Base-by-base conservation (phyloP, 163 green algal genomes). In the Trebouxia gelatinosa region DNA sequence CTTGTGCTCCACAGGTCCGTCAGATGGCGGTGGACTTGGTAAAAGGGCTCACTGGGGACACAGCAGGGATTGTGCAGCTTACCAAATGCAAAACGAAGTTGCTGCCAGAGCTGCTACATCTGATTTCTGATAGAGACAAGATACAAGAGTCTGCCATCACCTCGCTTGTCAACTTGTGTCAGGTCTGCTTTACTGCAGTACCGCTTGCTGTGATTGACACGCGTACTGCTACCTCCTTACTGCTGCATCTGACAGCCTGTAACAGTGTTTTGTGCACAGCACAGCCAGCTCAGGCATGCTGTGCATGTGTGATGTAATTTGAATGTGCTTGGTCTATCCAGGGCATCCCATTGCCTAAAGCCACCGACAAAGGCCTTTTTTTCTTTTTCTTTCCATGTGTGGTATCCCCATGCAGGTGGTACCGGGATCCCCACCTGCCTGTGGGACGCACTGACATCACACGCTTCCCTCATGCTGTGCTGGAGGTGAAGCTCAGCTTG, bases 401-500 rank as follows among this genome's bases (percentile, higher is more conserved):
- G n/a, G n/a, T n/a, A n/a, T 84, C 46, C 76, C 51, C 54, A 2
- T 66, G 35, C 81, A 82, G 85, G 31, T 97, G 92, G 91, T 95
- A 87, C 83, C 88, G 92, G 54, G 91, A 95, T 82, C 91, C 91
- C 28, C 75, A 74, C 28, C 77, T 92, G 81, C 84, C 86, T 39
- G 74, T 92, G 62, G 58, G 70, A 57, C 90, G 90, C 74, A 94
- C 89, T 29, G 94, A 98, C 83, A 90, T 97, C 62, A 97, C 93
- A 5, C 88, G 90, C 81, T 97, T 97, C 83, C 92, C 90, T 0
- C 93, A 97, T 58, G 92, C 89, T 6, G 89, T 98, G 59, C 84
- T 98, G 84, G 94, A 98, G 84, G 89, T 98, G 26, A 97, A 97
- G 89, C 89, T 96, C 35, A 89, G 78, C 61, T 87, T 97, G 72